Evolutionary conservation across 2,329 filamentous ascomycete species (phyloP).

Genomic region (Apiospora saccharicola): DNA sequence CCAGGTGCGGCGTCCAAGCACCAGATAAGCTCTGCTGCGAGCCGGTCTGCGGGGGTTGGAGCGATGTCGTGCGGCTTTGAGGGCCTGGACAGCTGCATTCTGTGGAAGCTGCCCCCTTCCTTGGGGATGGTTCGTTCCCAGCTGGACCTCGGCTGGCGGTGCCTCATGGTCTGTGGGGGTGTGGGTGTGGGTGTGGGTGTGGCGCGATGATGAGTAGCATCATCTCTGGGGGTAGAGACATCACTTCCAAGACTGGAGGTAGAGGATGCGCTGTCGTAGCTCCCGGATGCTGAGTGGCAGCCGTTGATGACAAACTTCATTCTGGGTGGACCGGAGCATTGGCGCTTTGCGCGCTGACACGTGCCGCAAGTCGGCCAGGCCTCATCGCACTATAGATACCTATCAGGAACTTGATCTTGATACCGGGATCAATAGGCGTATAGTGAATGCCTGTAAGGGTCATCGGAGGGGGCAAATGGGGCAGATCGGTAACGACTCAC

Average conservation of each 20-base stretch:
- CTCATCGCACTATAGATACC: slow-evolving; percentile 38
- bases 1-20: slow-evolving; percentile 36
- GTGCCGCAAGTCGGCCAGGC: slow-evolving; percentile 42
- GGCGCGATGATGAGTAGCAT: not conserved
- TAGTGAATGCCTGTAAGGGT: too few relatives aligned
- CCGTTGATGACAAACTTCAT: slow-evolving; percentile 42
- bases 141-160: not conserved
- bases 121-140: not conserved
- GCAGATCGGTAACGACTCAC: slow-evolving; percentile 27
- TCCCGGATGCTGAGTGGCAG: slow-evolving; percentile 33
- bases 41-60: slow-evolving; percentile 27
- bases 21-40: slow-evolving; percentile 32
- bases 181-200: not conserved
- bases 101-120: not conserved
- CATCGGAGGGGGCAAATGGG: too few relatives aligned
- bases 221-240: slow-evolving; percentile 27
- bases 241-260: slow-evolving; percentile 13
- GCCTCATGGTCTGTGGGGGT: not conserved
- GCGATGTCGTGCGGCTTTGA: not conserved
- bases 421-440: too few relatives aligned
- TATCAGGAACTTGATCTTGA: too few relatives aligned
- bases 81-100: not conserved
- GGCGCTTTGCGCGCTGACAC: slow-evolving; percentile 37
- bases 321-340: slow-evolving; percentile 39
- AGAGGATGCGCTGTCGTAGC: slow-evolving; percentile 30